Evolutionary conservation across 1,284 basidiomycete genomes (phyloP), one percentile per base, ranked within the genome.

Genomic region (Sanghuangporus baumii): DNA sequence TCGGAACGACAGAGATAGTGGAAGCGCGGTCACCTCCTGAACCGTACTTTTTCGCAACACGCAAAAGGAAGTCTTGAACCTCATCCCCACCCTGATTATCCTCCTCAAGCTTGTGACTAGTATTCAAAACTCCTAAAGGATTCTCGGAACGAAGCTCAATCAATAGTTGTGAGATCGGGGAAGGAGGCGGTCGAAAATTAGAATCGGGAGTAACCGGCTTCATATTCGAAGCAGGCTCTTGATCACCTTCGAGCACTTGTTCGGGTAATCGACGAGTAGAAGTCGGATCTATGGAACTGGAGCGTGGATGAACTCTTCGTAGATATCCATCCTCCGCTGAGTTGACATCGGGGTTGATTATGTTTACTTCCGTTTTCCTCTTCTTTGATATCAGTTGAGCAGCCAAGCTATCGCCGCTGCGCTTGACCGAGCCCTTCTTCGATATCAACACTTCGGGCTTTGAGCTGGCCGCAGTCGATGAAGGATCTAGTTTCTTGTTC

Each of bases 11-110:
- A 20, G 57, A 23, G 37, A 34, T 31, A 6, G 20, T 54, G 38
- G 59, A 20, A 61, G 51, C 12, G 31, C 40, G 11, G 23, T 48
- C 43, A 6, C 23, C 9, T 8, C n/a, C 41, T 26, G 54, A 14
- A 3, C 54, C 54, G 36, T 56, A 61, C 55, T 56, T 61, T 34
- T 61, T 56, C n/a, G 60, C 60, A 48, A 56, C 56, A 40, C 60
- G 60, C 60, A 46, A 56, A 54, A 61, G 60, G 55, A 61, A 61
- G 43, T 61, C 52, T 26, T 61, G 54, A 23, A 61, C 60, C 36
- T 61, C 60, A 37, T 61, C 55, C 40, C 50, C 11, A 14, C 31
- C 43, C 48, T 61, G 54, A 20, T 47, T 37, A 38, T 23, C 18
- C 12, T 48, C 60, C 7, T 34, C 20, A 43, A n/a, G 38, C 3